Evolutionary conservation across 2,329 filamentous ascomycete genomes (phyloP).

Genomic region (Teratosphaeria pseudoeucalypti): DNA sequence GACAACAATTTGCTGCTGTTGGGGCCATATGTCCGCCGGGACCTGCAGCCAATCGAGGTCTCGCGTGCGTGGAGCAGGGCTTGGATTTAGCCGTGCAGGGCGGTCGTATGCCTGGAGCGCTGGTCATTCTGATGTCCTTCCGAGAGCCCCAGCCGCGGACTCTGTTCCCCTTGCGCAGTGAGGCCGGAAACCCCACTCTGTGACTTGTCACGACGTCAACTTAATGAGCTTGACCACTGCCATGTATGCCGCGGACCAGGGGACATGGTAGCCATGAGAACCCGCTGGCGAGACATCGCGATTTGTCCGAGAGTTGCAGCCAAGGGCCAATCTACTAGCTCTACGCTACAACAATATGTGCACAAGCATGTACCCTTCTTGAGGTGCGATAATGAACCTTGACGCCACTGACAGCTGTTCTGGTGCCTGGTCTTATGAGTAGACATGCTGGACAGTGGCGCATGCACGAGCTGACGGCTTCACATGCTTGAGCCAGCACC

Average conservation of each 20-base stretch:
- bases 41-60: not conserved
- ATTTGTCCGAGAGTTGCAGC: not conserved
- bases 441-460: not conserved
- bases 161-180: conserved; percentile 1
- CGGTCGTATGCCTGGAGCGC: not conserved
- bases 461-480: not conserved
- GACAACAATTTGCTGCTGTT: not conserved
- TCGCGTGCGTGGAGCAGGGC: not conserved
- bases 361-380: not conserved
- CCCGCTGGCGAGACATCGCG: not conserved
- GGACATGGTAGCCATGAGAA: not conserved
- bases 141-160: conserved; percentile 3
- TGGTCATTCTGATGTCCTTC: not conserved
- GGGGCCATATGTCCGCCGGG: not conserved
- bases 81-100: not conserved
- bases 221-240: not conserved
- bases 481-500: not conserved
- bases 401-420: not conserved
- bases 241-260: not conserved
- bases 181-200: not conserved
- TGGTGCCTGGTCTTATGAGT: not conserved
- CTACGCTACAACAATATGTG: not conserved
- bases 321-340: not conserved
- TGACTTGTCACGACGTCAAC: not conserved
- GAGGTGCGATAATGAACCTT: not conserved